These are phyloP conservation scores for Nigrospora oryzae DNA, from an alignment of 2,329 filamentous ascomycete species.

Conservation along the genomic window DNA sequence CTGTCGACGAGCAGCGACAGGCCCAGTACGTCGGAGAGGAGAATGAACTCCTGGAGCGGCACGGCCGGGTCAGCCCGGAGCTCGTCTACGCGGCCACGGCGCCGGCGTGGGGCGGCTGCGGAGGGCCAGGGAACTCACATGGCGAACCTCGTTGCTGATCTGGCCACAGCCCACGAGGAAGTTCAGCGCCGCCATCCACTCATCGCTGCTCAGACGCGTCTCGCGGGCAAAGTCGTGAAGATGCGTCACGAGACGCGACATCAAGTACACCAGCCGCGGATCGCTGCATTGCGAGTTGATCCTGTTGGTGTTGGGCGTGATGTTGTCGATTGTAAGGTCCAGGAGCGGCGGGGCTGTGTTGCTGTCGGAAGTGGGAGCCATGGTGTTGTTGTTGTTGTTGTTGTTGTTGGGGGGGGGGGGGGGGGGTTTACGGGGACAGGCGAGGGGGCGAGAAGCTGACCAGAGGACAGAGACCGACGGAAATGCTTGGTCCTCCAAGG, in stretches of 20 bases:
- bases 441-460: background rate
- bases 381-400: no score
- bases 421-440: background rate
- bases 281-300: slow-evolving; percentile 67
- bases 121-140: slow-evolving; percentile 13
- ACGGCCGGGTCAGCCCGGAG: no score
- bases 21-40: slow-evolving; percentile 71
- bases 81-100: no score
- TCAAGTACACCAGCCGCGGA: slow-evolving; percentile 59
- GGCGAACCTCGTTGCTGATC: background rate
- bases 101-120: background rate
- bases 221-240: slow-evolving; percentile 77
- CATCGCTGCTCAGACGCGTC: slow-evolving; percentile 63
- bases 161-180: slow-evolving; percentile 50
- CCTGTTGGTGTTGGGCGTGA: slow-evolving; percentile 65
- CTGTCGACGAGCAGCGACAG: slow-evolving; percentile 73
- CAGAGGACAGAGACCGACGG: background rate
- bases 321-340: slow-evolving; percentile 71
- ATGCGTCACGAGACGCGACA: slow-evolving; percentile 67
- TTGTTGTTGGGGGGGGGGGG: no score
- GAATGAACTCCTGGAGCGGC: slow-evolving; percentile 60
- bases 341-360: slow-evolving; percentile 40
- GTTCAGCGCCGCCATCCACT: slow-evolving; percentile 68
- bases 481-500: background rate
- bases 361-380: slow-evolving; percentile 12